Evolutionary conservation across 1,139 yeast species (phyloP).

Genomic region (Taiozyma sp.): DNA sequence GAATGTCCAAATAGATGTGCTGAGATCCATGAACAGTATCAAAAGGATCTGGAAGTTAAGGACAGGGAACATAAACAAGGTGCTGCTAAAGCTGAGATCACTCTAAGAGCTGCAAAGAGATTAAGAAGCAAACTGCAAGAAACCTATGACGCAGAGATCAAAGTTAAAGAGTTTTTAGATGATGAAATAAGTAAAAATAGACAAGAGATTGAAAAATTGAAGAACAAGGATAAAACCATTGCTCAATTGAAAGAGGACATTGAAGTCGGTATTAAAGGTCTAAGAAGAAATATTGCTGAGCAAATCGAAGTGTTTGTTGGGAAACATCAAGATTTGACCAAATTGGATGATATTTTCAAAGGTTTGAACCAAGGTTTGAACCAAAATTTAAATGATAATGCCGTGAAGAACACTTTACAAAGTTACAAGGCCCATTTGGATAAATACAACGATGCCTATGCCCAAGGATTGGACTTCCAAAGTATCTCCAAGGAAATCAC

Average conservation of each 20-base stretch:
- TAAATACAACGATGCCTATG: slow-evolving; percentile 4
- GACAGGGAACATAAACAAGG: slow-evolving; percentile 13
- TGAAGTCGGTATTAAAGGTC: slow-evolving; percentile 12
- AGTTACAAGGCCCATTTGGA: slow-evolving; percentile 14
- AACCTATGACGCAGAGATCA: slow-evolving; percentile 15
- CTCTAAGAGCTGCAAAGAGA: slow-evolving; percentile 23
- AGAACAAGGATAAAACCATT: slow-evolving; percentile 15
- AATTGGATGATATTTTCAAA: slow-evolving; percentile 23
- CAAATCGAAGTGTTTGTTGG: slow-evolving; percentile 19
- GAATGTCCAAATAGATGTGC: slow-evolving; percentile 56
- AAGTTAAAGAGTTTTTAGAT: slow-evolving; percentile 11
- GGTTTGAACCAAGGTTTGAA: slow-evolving; percentile 26
- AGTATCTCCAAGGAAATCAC: slow-evolving; percentile 1
- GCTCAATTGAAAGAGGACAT: slow-evolving; percentile 14
- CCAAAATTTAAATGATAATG: slow-evolving; percentile 30
- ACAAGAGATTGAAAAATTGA: slow-evolving; percentile 10
- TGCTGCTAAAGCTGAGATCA: slow-evolving; percentile 21
- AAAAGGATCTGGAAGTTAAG: slow-evolving; percentile 28
- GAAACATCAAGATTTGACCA: slow-evolving; percentile 21
- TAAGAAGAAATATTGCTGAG: slow-evolving; percentile 13
- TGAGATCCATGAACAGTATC: slow-evolving; percentile 36
- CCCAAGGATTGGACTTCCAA: slow-evolving; percentile 4
- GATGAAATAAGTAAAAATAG: slow-evolving; percentile 14
- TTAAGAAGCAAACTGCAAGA: slow-evolving; percentile 22
- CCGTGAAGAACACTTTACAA: slow-evolving; percentile 29